phyloP scores from a whole-genome alignment of 192 early-diverging fungal genomes.

The Rhizophagus sp. region DNA sequence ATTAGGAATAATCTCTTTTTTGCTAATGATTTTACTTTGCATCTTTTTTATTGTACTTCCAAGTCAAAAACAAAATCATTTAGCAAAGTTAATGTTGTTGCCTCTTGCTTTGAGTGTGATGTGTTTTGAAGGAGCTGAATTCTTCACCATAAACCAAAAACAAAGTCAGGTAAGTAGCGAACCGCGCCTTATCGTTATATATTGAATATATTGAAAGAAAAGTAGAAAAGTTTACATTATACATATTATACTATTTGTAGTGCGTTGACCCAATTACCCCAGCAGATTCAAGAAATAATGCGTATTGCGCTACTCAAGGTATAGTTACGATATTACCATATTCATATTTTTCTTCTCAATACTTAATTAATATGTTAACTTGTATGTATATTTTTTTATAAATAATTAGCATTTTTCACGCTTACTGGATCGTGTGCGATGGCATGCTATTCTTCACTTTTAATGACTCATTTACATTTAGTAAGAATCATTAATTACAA shows the following conservation, averaged over 20 bases:
- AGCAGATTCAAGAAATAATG: neutral
- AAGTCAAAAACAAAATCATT: conserved; percentile 21
- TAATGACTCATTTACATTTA: conserved; percentile 23
- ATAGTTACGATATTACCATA: neutral
- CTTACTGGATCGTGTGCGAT: neutral
- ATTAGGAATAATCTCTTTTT: conserved; percentile 24
- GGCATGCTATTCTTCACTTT: neutral
- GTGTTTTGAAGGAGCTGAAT: conserved; percentile 2
- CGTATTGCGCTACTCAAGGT: neutral
- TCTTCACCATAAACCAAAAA: neutral
- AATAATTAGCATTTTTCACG: conserved; percentile 14
- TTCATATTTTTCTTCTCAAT: neutral
- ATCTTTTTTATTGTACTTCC: neutral
- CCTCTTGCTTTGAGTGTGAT: conserved; percentile 20
- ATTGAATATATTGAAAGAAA: neutral
- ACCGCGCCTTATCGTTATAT: no score
- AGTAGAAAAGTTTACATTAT: neutral
- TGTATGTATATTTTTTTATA: neutral
- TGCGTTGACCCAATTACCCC: neutral
- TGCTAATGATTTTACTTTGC: conserved; percentile 7
- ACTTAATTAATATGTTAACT: no score
- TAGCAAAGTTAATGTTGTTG: conserved; percentile 7
- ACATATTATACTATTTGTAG: neutral
- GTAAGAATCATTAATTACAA: conserved; percentile 3
- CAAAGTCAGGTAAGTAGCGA: conserved; percentile 4